Evolutionary conservation across 805 yeast species (phyloP), one percentile per base, ranked within the genome.

Genomic region (Candida qinlingensis): DNA sequence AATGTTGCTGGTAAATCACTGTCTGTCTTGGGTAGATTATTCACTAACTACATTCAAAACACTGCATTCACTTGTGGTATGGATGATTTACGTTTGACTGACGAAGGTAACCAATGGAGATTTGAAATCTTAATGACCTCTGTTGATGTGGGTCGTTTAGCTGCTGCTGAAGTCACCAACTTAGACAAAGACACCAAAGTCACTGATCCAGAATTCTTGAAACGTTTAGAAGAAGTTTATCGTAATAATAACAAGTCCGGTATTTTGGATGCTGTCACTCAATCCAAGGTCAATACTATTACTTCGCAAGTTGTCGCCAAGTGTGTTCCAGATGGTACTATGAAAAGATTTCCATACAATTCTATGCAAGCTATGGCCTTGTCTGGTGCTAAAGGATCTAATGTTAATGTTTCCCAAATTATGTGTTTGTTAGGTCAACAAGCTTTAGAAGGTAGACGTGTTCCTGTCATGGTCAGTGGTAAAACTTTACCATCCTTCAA

Each of bases 391-490:
- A 94, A 94, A 72, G 99, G 99, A 65, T 94, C 99, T 29, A 88
- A 87, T 60, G 99, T 94, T 57, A 94, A 94, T 63, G 98, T 94
- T 56, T 92, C 99, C 37, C 99, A 94, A 74, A 95, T 94, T 72
- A 95, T 95, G 99, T 94, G 99, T 80, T 76, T 95, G 63, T 79
- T 94, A 56, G 99, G 99, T 44, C 99, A 94, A 72, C 99, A 94
- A 73, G 98, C 98, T 40, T 77, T 94, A 62, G 99, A 94, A 75
- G 99, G 99, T 71, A 84, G 98, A 70, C 85, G 99, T 77, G 99
- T 94, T 26, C 99, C 99, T 13, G 96, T 92, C 41, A 94, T 94
- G 99, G 97, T 94, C 30, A 84, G 95, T 57, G 99, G 99, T 67
- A 94, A 94, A 71, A 87, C 98, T 0, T 76, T 94, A 51, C 99